These are phyloP conservation scores for Coriaria nepalensis DNA, from an alignment of 306 rosid genomes.

Conservation along the genomic window DNA sequence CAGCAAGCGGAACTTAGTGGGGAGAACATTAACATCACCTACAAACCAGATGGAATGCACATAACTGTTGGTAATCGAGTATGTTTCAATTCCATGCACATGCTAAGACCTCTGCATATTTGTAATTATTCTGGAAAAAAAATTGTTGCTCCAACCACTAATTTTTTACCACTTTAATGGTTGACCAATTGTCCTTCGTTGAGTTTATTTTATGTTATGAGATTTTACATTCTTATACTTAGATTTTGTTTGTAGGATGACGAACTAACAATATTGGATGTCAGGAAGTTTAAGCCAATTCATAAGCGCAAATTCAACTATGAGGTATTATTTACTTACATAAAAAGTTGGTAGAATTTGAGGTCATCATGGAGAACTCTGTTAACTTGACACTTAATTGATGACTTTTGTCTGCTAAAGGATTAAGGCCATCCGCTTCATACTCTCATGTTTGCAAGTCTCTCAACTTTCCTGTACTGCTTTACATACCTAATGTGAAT, in stretches of 20 bases:
- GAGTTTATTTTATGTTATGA: no score
- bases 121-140: slow-evolving; percentile 3
- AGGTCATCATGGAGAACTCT: no score
- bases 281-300: slow-evolving; percentile 83
- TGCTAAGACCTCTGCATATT: slow-evolving; percentile 10
- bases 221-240: background rate
- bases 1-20: slow-evolving; percentile 89
- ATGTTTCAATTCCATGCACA: slow-evolving; percentile 13
- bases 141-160: slow-evolving; percentile 2
- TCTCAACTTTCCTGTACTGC: no score
- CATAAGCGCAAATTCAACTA: slow-evolving; percentile 87
- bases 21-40: slow-evolving; percentile 88
- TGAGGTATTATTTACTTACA: slow-evolving; percentile 39
- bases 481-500: no score
- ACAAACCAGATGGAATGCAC: slow-evolving; percentile 92
- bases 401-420: no score
- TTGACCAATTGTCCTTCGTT: no score
- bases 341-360: background rate
- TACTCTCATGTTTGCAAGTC: no score
- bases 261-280: slow-evolving; percentile 87
- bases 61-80: slow-evolving; percentile 94
- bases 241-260: slow-evolving; percentile 49
- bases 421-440: no score
- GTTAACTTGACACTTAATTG: no score
- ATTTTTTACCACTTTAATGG: background rate